Evolutionary conservation across 257 asterid genomes (phyloP).

Genomic region (Thymus quinquecostatus): DNA sequence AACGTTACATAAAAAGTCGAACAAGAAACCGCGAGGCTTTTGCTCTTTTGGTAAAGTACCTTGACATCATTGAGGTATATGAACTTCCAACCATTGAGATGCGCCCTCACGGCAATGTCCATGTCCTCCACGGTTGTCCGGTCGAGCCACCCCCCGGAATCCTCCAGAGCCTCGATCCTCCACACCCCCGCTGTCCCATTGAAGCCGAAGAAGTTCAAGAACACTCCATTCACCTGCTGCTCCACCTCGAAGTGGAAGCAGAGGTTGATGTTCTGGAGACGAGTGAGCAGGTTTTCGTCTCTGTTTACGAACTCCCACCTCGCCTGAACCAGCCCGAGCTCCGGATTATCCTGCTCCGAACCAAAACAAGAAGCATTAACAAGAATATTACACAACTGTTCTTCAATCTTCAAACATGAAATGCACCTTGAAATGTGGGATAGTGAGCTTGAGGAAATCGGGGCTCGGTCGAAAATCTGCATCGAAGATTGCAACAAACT

Average conservation of each 20-base stretch:
- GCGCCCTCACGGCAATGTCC: slow-evolving; percentile 77
- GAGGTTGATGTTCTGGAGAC: slow-evolving; percentile 65
- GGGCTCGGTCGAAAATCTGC: slow-evolving; percentile 72
- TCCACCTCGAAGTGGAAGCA: slow-evolving; percentile 81
- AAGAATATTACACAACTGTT: too few relatives aligned
- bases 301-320: slow-evolving; percentile 74
- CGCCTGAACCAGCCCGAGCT: slow-evolving; percentile 68
- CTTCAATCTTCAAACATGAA: background rate
- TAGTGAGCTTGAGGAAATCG: slow-evolving; percentile 67
- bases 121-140: slow-evolving; percentile 72
- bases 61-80: slow-evolving; percentile 64
- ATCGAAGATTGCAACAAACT: slow-evolving; percentile 77
- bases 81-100: slow-evolving; percentile 77
- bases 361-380: too few relatives aligned
- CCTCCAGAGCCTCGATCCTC: slow-evolving; percentile 75
- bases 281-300: slow-evolving; percentile 72
- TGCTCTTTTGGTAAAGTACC: slow-evolving; percentile 36
- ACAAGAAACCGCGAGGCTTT: too few relatives aligned
- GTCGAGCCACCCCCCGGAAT: slow-evolving; percentile 83
- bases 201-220: slow-evolving; percentile 77
- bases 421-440: slow-evolving; percentile 66
- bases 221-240: slow-evolving; percentile 75
- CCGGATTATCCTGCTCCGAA: slow-evolving; percentile 58
- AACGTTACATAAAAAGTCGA: too few relatives aligned
- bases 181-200: slow-evolving; percentile 81